Conservation (phyloP, 495 filamentous ascomycete genomes). For the Daldinia decipiens region DNA sequence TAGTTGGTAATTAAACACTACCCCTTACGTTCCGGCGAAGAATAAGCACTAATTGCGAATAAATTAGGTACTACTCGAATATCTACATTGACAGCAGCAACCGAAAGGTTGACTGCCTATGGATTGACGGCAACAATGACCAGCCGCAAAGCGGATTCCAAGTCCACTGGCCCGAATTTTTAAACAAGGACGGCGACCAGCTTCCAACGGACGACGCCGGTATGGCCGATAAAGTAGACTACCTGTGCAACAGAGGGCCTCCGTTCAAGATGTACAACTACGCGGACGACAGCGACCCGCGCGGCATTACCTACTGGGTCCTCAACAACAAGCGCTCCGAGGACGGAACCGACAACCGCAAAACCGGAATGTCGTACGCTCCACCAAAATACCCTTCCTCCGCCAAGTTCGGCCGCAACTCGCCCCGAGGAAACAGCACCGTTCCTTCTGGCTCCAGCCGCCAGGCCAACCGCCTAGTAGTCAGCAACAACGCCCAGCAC, state of each 20-base stretch:
- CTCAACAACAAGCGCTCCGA: slow-evolving; percentile 29
- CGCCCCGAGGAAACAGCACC: slow-evolving; percentile 1
- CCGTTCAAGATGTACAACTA: slow-evolving; percentile 40
- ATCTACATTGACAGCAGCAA: slow-evolving; percentile 58
- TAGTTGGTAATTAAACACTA: slow-evolving; percentile 15
- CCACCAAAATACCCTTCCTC: slow-evolving; percentile 22
- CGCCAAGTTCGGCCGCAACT: slow-evolving; percentile 14
- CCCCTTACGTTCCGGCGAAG: neutral
- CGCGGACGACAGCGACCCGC: slow-evolving; percentile 28
- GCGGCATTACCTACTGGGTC: slow-evolving; percentile 23
- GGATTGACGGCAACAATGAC: slow-evolving; percentile 49
- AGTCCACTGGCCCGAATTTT: slow-evolving; percentile 46
- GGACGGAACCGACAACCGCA: neutral
- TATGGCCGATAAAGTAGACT: slow-evolving; percentile 21
- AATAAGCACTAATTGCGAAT: neutral
- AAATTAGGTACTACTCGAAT: slow-evolving; percentile 51
- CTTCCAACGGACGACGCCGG: neutral
- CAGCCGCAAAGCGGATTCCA: slow-evolving; percentile 50
- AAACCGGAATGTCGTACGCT: slow-evolving; percentile 12
- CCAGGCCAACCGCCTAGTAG: slow-evolving; percentile 46
- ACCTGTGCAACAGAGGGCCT: slow-evolving; percentile 27
- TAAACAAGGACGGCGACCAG: slow-evolving; percentile 12
- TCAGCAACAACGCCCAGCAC: slow-evolving; percentile 33
- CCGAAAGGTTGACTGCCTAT: slow-evolving; percentile 48
- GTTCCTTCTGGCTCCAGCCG: neutral